Evolutionary conservation across 1,139 yeast genomes (phyloP), one percentile per base, ranked within the genome.

Genomic region (Hyphopichia burtonii): DNA sequence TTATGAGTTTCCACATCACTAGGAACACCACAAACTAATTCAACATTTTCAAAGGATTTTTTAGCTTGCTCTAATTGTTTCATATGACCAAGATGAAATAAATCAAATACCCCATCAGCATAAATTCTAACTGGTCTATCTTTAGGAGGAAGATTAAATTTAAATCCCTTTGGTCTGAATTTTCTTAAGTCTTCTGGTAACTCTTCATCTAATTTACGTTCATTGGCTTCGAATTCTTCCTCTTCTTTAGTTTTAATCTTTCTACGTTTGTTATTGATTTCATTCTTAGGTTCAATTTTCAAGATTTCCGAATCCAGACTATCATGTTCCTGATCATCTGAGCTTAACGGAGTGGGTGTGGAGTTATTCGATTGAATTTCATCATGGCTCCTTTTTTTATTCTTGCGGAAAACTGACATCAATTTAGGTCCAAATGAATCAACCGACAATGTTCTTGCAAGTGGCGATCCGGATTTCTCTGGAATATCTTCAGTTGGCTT

Each of bases 31-130:
- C 94, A 89, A 27, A 93, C 91, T 56, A 93, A 74, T 44, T 81
- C 76, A 31, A 86, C 95, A 55, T 88, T 88, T 7, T 86, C 84
- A 50, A 93, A 81, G n/a, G 96, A 81, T 63, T 90, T 91, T 58
- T 93, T 91, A 51, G 98, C 91, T 67, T 93, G 99, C 60, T 93
- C 98, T 56, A 93, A 74, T 63, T 93, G 99, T 57, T 88, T 83
- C 98, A 93, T 93, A 62, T 93, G 99, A 19, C 99, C 99, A 58
- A 93, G 66, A 65, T 93, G 99, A 68, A 93, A 93, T 51, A 93
- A 72, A 66, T 93, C 99, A 70, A 93, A 93, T 18, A 93, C 97
- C 38, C 99, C 99, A 64, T 93, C 99, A 5, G 99, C 99, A 59
- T 93, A 93, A 19, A 93, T 79, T 48, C 99, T 77, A 31, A 93